Base-by-base conservation (phyloP, 495 filamentous ascomycete species). In the Oleoguttula mirabilis region DNA sequence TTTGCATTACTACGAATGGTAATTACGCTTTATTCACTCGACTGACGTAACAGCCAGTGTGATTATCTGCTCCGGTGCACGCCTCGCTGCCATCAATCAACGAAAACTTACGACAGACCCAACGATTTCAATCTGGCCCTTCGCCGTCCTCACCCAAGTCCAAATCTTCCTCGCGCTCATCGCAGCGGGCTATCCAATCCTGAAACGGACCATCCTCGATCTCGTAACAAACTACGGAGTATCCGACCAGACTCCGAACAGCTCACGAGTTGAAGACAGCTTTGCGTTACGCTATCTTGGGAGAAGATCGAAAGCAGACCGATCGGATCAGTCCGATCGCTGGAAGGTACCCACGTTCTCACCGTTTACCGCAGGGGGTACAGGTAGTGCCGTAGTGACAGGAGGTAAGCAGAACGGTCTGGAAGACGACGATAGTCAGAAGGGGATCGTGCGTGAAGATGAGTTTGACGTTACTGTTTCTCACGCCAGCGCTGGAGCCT, bases 361-460 rank as follows among this genome's bases (percentile, higher is more conserved):
- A 3, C 22, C 22, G 12, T n/a, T 12, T 6, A n/a, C 10, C 3
- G 17, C 21, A 14, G 37, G 37, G 11, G 15, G n/a, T 19, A 17
- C 12, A 8, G 37, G 37, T 4, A 10, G 10, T 3, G 14, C 37
- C 4, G 20, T 40, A 8, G 20, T 31, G 4, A 40, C 12, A 12
- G 22, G 22, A 5, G 22, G 22, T n/a, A 31, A 22, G 25, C 37
- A 30, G 15, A 30, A 27, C 8, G 3, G 14, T 3, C 37, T 6
- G 21, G 20, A 22, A 15, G 37, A 40, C 28, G 37, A 19, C 11
- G 37, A 40, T 14, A 40, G 37, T 28, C 37, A 40, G 25, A 19
- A 40, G 37, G 37, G 37, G 5, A 40, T 40, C 15, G 28, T 40
- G 6, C 19, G 37, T 19, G 20, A 27, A 36, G 38, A 41, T 41